Base-by-base conservation (phyloP, 2,329 filamentous ascomycete species). In the Bipolaris sorokiniana region DNA sequence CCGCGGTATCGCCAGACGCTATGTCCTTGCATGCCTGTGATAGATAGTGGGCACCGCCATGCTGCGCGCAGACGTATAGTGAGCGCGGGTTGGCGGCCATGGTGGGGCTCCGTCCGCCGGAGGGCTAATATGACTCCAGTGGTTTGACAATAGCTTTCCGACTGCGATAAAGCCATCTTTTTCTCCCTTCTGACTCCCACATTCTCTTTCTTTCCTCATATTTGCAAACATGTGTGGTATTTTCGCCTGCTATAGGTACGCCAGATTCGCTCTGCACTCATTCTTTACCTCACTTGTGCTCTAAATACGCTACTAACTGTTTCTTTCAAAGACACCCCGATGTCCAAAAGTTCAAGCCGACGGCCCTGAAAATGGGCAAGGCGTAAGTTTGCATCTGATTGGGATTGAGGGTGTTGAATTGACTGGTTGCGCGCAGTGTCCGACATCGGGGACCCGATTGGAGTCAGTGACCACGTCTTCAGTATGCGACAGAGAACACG, bases 401-500 rank as follows among this genome's bases (percentile, higher is more conserved):
- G 6, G 26, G 42, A 45, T 46, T 42, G 40, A 52, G 23, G 37
- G 49, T 26, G 23, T 54, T 42, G 59, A 63, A 72, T 71, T 75
- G 69, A 72, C 66, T 82, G 66, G 66, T 58, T 72, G 64, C 67
- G 56, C 69, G 51, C 77, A 96, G 92, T 76, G 86, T 97, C 76
- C 92, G 96, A 72, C 95, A 99, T 81, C 89, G 95, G 79, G 95
- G 95, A 70, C 95, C 95, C 73, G 95, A 99, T 83, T 99, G 95
- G 95, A 97, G 92, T 95, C 83, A 89, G 90, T 9, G 42, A 56
- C 52, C 58, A 48, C 48, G 56, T 58, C 48, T 58, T 54, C 53
- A 20, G 74, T 20, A 69, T 76, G 62, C 67, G 64, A 65, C 60
- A 51, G 69, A 54, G 56, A 65, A 59, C 54, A 67, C 70, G 50